These are phyloP conservation scores for Vitis cinerea DNA, from an alignment of 164 flowering plant species.

Conservation along the genomic window DNA sequence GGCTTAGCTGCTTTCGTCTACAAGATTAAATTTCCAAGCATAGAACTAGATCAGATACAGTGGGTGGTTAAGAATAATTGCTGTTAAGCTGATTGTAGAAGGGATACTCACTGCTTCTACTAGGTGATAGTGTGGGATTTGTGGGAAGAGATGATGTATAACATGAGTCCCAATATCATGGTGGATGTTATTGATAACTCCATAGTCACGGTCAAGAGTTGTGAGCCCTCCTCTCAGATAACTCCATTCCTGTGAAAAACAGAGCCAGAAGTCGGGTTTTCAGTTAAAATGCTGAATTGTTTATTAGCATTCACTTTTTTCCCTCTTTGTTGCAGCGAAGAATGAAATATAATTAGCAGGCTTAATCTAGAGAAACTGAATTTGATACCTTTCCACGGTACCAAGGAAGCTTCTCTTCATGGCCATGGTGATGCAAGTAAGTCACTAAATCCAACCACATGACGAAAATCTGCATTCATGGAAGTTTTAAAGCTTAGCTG, in stretches of 20 bases:
- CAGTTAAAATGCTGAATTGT: too few relatives aligned
- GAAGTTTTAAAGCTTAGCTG: neutral
- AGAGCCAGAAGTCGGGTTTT: too few relatives aligned
- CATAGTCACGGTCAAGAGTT: constrained; percentile 64
- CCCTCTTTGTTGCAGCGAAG: too few relatives aligned
- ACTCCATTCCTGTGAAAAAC: constrained; percentile 57
- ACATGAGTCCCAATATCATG: constrained; percentile 80
- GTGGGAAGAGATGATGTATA: constrained; percentile 68
- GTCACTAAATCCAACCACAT: constrained; percentile 76
- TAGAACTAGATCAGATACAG: neutral
- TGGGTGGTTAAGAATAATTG: too few relatives aligned
- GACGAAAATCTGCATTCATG: constrained; percentile 40
- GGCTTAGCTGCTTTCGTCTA: constrained; percentile 65
- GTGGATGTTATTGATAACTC: constrained; percentile 63
- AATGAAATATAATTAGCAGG: too few relatives aligned
- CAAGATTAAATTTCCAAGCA: constrained; percentile 3
- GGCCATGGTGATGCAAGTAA: constrained; percentile 80
- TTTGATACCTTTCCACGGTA: constrained; percentile 64
- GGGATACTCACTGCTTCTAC: constrained; percentile 59
- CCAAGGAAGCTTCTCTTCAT: constrained; percentile 74
- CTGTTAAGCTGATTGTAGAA: neutral
- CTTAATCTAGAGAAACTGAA: neutral
- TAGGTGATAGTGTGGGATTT: constrained; percentile 65
- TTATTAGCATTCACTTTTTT: too few relatives aligned
- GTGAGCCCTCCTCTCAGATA: constrained; percentile 72